Conservation (phyloP, 495 filamentous ascomycete genomes). For the Hyaloscypha hepaticicola region DNA sequence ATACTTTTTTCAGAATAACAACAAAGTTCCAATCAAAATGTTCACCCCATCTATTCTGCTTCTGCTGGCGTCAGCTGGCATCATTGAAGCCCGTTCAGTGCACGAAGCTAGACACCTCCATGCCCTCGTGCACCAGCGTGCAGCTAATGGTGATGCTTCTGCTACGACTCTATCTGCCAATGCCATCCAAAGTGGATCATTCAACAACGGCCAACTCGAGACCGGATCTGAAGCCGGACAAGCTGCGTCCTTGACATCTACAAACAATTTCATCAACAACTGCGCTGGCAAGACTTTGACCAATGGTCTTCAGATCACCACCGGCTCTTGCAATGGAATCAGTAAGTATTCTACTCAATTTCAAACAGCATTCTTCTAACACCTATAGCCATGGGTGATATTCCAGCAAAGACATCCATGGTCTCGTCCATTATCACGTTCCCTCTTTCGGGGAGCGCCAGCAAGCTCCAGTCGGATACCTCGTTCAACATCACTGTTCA, state of each 20-base stretch:
- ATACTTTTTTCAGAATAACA: constrained; percentile 13
- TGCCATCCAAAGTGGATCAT: constrained; percentile 32
- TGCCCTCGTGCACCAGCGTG: constrained; percentile 12
- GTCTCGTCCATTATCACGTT: constrained; percentile 62
- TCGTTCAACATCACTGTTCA: constrained; percentile 61
- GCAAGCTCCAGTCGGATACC: constrained; percentile 44
- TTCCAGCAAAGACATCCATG: constrained; percentile 61
- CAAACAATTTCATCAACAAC: constrained; percentile 68
- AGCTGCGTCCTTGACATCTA: constrained; percentile 28
- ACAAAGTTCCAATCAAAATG: constrained; percentile 21
- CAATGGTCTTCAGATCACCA: constrained; percentile 62
- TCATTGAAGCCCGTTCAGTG: constrained; percentile 24
- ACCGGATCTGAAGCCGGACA: constrained; percentile 23
- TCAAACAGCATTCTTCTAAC: constrained; percentile 3
- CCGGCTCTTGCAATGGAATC: constrained; percentile 71
- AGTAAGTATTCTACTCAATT: constrained; percentile 50
- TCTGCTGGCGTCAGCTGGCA: constrained; percentile 28
- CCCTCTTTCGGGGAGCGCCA: constrained; percentile 49
- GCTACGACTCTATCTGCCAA: constrained; percentile 23
- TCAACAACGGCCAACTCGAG: constrained; percentile 24
- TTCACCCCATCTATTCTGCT: constrained; percentile 25
- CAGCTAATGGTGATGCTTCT: constrained; percentile 19
- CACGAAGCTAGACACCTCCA: constrained; percentile 14
- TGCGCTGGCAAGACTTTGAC: constrained; percentile 65
- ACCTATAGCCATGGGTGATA: constrained; percentile 60